These are phyloP conservation scores for Saturnispora hagleri DNA, from an alignment of 805 yeast species.

Conservation along the genomic window DNA sequence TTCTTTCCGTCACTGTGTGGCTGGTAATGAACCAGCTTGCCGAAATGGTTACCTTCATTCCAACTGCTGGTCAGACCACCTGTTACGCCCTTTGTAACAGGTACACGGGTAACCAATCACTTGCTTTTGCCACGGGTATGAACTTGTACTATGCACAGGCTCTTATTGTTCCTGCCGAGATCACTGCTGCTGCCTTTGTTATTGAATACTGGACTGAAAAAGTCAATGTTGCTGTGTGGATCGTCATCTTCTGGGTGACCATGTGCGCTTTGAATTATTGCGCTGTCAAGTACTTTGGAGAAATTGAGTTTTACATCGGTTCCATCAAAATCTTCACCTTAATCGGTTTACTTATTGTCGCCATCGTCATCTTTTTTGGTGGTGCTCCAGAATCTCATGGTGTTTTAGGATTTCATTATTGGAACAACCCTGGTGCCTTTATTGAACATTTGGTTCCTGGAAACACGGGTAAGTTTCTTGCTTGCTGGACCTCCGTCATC, in stretches of 20 bases:
- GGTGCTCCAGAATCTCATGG: conserved; percentile 48
- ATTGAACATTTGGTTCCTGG: conserved; percentile 42
- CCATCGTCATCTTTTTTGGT: conserved; percentile 50
- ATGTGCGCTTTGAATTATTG: conserved; percentile 38
- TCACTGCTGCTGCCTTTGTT: conserved; percentile 54
- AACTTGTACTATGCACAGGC: conserved; percentile 29
- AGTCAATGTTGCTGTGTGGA: conserved; percentile 49
- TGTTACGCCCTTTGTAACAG: conserved; percentile 21
- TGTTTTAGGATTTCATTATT: conserved; percentile 57
- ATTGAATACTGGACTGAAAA: conserved; percentile 45
- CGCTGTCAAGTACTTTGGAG: conserved; percentile 34
- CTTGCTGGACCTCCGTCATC: conserved; percentile 52
- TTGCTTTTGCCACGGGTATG: conserved; percentile 29
- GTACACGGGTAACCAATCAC: conserved; percentile 22
- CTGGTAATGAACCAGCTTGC: conserved; percentile 57
- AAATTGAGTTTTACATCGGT: conserved; percentile 58
- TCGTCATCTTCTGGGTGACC: conserved; percentile 41
- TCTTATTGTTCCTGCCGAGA: conserved; percentile 36
- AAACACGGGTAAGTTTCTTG: conserved; percentile 51
- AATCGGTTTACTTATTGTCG: conserved; percentile 47
- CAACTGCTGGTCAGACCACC: conserved; percentile 44
- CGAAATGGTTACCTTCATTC: conserved; percentile 55
- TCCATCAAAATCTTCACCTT: conserved; percentile 57
- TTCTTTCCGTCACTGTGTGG: conserved; percentile 55
- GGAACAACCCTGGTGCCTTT: conserved; percentile 42